Evolutionary conservation across 345 rosid species (phyloP).

Genomic region (Litchi chinensis): DNA sequence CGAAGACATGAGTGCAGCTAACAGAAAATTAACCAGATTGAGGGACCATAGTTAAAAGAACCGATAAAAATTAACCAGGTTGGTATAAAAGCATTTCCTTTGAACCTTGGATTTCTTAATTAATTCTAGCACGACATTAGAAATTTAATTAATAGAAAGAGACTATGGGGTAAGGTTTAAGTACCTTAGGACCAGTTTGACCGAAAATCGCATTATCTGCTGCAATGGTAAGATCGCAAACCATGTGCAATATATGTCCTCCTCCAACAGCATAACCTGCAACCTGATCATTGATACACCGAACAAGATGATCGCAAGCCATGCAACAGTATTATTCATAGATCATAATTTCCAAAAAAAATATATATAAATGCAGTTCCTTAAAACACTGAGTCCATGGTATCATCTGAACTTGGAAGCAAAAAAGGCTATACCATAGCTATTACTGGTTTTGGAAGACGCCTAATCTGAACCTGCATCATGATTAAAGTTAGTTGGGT

Average conservation of each 20-base stretch:
- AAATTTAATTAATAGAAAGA: background rate
- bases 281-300: conserved; percentile 48
- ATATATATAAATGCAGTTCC: background rate
- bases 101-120: background rate
- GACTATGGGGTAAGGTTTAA: background rate
- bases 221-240: conserved; percentile 92
- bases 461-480: conserved; percentile 79
- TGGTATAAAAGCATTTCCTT: background rate
- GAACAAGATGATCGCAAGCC: conserved; percentile 1
- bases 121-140: background rate
- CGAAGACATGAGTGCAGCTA: background rate
- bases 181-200: conserved; percentile 98
- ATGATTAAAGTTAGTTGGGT: conserved; percentile 5
- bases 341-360: background rate
- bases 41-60: background rate
- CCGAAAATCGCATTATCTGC: conserved; percentile 91
- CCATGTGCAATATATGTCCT: conserved; percentile 92
- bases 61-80: background rate
- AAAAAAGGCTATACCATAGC: conserved; percentile 67
- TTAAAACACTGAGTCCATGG: background rate
- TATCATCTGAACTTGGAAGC: conserved; percentile 8
- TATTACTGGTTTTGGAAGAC: conserved; percentile 94
- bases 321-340: too few species aligned
- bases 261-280: conserved; percentile 99
- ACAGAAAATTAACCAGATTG: background rate